phyloP scores from a whole-genome alignment of 768 basidiomycete species.

The Thelephora aurantiotincta region DNA sequence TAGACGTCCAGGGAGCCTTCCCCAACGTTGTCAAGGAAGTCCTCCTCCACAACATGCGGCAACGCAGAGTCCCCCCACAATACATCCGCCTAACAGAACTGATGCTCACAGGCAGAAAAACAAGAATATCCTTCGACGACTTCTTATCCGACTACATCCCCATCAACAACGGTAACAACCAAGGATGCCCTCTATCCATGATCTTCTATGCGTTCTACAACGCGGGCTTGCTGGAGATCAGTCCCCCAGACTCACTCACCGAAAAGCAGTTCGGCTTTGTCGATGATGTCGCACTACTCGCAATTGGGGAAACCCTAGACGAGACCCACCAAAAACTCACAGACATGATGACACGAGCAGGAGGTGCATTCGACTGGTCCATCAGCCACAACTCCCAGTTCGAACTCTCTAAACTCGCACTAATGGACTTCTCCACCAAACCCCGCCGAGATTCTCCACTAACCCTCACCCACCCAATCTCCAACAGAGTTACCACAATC shows the following conservation, averaged over 20 bases:
- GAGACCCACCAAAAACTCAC: conserved; percentile 10
- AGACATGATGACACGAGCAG: conserved; percentile 14
- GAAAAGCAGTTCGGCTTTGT: conserved; percentile 12
- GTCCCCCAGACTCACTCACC: background rate
- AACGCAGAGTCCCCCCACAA: conserved; percentile 13
- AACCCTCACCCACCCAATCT: background rate
- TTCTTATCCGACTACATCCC: conserved; percentile 5
- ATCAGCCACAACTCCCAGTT: conserved; percentile 17
- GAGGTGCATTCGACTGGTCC: conserved; percentile 16
- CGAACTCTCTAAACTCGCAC: conserved; percentile 17
- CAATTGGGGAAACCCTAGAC: conserved; percentile 11
- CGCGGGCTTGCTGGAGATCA: conserved; percentile 9
- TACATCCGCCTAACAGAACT: conserved; percentile 10
- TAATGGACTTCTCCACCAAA: conserved; percentile 13
- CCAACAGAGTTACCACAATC: background rate
- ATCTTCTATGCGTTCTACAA: conserved; percentile 13
- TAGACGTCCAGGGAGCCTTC: conserved; percentile 31
- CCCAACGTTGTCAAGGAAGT: conserved; percentile 21
- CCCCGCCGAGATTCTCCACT: background rate
- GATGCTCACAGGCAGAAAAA: conserved; percentile 3
- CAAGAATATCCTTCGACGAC: conserved; percentile 7
- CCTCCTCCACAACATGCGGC: conserved; percentile 20
- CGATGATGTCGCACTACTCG: conserved; percentile 16
- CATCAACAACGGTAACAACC: conserved; percentile 9
- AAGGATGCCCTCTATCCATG: conserved; percentile 14